Base-by-base conservation (phyloP, 1,284 basidiomycete genomes). In the Austroboletus niveus region DNA sequence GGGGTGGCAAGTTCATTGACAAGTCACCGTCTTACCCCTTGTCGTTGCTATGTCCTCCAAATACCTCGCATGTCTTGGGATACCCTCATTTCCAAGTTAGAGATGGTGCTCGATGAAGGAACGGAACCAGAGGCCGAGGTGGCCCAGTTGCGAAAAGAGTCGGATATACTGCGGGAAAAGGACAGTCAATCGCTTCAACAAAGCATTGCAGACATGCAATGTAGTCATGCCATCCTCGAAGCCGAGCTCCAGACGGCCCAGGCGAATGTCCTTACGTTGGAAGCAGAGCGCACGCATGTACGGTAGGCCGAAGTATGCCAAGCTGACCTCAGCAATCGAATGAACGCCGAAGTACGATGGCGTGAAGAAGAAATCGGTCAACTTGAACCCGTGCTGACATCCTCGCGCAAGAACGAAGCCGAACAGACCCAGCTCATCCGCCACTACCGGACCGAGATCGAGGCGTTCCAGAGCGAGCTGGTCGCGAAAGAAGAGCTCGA, bases 391-490 rank as follows among this genome's bases (percentile, higher is more conserved):
- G 57, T 57, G 5, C 46, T 70, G 42, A 22, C 47, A 6, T 57
- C 54, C 4, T 64, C 67, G 9, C 64, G 69, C 50, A 69, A 36
- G 42, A 58, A 65, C 39, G 70, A 82, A 68, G 75, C 79, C 3
- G 87, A 90, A 63, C 78, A 82, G 43, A 74, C 76, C 39, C 79
- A 78, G 34, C 79, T 87, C 66, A 72, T 90, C 51, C 72, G 77
- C 49, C 77, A 78, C 47, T 80, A 83, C 8, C 80, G 82, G 54
- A 76, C 77, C 49, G 88, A 91, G 60, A 76, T 87, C 52, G 88
- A 91, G 69, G 53, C 70, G 15, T 75, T 91, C 34, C 81, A 80
- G 17, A 68, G 72, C 47, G 84, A 88, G 55, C 66, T 87, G 29
- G 65, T 65, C 42, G 69, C 74, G 48, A 82, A 87, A 47, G 78